phyloP scores from a whole-genome alignment of 192 early-diverging fungal genomes.

The Coemansia reversa region DNA sequence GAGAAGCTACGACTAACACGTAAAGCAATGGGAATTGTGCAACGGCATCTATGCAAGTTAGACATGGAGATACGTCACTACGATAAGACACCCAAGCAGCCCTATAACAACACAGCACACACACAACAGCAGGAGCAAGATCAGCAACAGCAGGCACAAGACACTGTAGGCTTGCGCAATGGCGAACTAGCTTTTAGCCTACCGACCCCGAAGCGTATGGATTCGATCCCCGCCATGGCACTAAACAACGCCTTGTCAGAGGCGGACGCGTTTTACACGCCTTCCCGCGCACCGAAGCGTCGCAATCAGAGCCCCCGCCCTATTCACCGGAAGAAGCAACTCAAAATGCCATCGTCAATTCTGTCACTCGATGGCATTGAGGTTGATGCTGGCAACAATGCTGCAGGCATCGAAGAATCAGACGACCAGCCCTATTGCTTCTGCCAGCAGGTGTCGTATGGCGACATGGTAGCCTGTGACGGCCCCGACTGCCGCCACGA shows the following conservation, averaged over 20 bases:
- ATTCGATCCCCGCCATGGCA: slow-evolving; percentile 21
- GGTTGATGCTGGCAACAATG: slow-evolving; percentile 16
- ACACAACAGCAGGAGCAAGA: background rate
- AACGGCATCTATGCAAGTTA: slow-evolving; percentile 40
- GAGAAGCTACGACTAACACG: slow-evolving; percentile 44
- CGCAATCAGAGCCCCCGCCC: slow-evolving; percentile 9
- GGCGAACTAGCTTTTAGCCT: slow-evolving; percentile 40
- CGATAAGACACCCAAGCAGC: slow-evolving; percentile 45
- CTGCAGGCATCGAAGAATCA: slow-evolving; percentile 49
- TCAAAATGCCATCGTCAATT: slow-evolving; percentile 38
- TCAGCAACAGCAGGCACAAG: slow-evolving; percentile 2
- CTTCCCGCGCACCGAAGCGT: slow-evolving; percentile 39
- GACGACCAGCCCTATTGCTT: slow-evolving; percentile 58
- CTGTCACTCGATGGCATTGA: slow-evolving; percentile 48
- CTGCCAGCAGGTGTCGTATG: slow-evolving; percentile 57
- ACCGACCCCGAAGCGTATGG: slow-evolving; percentile 37
- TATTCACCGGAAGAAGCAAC: slow-evolving; percentile 44
- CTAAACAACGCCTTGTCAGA: slow-evolving; percentile 20
- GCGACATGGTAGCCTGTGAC: slow-evolving; percentile 61
- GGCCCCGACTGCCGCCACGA: slow-evolving; percentile 49
- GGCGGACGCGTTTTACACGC: slow-evolving; percentile 38
- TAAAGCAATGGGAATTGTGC: slow-evolving; percentile 49
- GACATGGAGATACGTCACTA: slow-evolving; percentile 48
- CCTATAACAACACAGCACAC: slow-evolving; percentile 3
- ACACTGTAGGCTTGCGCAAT: slow-evolving; percentile 29